These are phyloP conservation scores for Dactylonectria estremocensis DNA, from an alignment of 2,329 filamentous ascomycete species.

Conservation along the genomic window DNA sequence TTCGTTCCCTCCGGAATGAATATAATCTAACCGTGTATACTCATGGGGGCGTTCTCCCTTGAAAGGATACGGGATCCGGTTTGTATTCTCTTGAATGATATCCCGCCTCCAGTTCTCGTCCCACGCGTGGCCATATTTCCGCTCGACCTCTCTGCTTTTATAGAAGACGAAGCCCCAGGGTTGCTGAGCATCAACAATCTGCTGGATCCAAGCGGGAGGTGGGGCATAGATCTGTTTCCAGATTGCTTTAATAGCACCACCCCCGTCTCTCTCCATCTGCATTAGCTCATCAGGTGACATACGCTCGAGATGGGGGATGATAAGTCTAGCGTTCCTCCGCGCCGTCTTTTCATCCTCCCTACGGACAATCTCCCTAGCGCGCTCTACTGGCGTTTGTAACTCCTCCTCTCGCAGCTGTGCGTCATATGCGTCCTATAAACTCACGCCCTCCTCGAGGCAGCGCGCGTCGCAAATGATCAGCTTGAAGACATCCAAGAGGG, in stretches of 20 bases:
- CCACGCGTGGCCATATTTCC: slow-evolving; percentile 27
- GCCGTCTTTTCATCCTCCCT: background rate
- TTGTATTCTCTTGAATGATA: background rate
- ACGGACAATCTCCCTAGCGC: slow-evolving; percentile 33
- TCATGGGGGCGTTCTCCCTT: slow-evolving; percentile 13
- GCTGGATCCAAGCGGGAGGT: slow-evolving; percentile 34
- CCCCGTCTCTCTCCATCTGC: background rate
- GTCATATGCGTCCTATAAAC: slow-evolving; percentile 26
- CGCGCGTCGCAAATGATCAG: slow-evolving; percentile 34
- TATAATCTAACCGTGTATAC: background rate
- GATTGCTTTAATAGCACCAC: background rate
- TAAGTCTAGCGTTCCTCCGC: slow-evolving; percentile 36
- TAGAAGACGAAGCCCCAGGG: slow-evolving; percentile 39
- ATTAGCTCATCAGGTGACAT: slow-evolving; percentile 12
- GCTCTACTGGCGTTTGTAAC: slow-evolving; percentile 23
- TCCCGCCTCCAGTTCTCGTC: background rate
- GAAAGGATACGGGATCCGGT: background rate
- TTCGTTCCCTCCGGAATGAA: background rate
- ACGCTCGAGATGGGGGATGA: slow-evolving; percentile 33
- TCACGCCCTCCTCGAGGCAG: slow-evolving; percentile 17
- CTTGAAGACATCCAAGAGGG: slow-evolving; percentile 31
- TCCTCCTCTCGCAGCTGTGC: slow-evolving; percentile 31
- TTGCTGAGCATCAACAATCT: slow-evolving; percentile 28
- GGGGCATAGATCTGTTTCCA: slow-evolving; percentile 35
- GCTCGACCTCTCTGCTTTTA: slow-evolving; percentile 21